Percentiles rank a stretch among this genome's conserved stretches.
Evolutionary conservation across 2,329 filamentous ascomycete species (phyloP).

Genomic region (Neobulgaria alba): DNA sequence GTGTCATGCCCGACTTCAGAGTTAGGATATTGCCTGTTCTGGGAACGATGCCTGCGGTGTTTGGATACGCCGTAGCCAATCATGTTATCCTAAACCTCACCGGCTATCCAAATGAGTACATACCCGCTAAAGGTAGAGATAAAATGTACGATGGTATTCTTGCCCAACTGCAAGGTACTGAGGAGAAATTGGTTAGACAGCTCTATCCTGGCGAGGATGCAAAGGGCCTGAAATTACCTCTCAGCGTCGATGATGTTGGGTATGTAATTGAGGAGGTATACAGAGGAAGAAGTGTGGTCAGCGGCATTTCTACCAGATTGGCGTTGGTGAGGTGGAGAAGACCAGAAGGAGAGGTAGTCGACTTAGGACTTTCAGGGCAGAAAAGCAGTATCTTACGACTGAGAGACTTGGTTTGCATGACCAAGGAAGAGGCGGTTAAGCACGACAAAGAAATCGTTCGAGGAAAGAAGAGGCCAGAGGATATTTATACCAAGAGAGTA

Average conservation of each 20-base stretch:
- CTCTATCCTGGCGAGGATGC: conserved; percentile 35
- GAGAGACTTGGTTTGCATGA: conserved; percentile 78
- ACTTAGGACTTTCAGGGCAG: conserved; percentile 62
- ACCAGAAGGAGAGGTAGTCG: conserved; percentile 49
- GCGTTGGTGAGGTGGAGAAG: conserved; percentile 73
- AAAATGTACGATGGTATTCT: conserved; percentile 88
- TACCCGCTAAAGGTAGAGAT: conserved; percentile 71
- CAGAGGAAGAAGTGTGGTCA: conserved; percentile 72
- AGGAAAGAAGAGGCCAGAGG: conserved; percentile 55
- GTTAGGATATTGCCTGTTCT: conserved; percentile 91
- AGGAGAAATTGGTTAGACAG: conserved; percentile 59
- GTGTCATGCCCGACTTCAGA: conserved; percentile 84
- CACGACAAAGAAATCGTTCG: conserved; percentile 77
- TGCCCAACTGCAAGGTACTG: conserved; percentile 63
- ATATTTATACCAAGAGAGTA: conserved; percentile 64
- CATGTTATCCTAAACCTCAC: conserved; percentile 77
- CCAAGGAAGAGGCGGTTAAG: conserved; percentile 73
- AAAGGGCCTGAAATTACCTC: conserved; percentile 67
- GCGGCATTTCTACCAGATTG: conserved; percentile 70
- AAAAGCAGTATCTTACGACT: conserved; percentile 63
- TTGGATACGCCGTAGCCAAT: conserved; percentile 86
- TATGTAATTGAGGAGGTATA: conserved; percentile 89
- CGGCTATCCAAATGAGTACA: conserved; percentile 80
- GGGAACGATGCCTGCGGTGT: conserved; percentile 95
- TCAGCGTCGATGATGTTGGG: conserved; percentile 72